Percentiles rank a stretch among this genome's conserved stretches.
These are phyloP conservation scores for Podospora conica DNA, from an alignment of 495 filamentous ascomycete species.

Conservation along the genomic window DNA sequence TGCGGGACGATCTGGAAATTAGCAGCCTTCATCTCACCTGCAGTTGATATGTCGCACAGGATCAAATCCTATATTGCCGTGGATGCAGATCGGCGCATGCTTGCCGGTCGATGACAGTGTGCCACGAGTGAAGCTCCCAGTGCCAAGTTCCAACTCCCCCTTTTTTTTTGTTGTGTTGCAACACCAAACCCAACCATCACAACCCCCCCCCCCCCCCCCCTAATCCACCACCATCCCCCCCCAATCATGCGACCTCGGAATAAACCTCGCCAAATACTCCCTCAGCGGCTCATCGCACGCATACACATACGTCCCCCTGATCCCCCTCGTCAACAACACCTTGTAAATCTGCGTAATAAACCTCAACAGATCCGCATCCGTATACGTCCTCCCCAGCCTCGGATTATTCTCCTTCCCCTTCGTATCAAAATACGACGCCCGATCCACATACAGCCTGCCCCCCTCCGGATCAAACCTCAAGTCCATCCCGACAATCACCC, in stretches of 20 bases:
- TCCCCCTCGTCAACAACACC: neutral
- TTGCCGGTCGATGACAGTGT: too few relatives aligned
- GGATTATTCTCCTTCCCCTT: slow-evolving; percentile 1
- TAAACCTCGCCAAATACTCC: neutral
- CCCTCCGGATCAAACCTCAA: neutral
- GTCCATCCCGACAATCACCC: neutral
- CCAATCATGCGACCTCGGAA: neutral
- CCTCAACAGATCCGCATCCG: neutral
- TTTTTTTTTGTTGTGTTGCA: too few relatives aligned
- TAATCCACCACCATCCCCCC: too few relatives aligned
- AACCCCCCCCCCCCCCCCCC: too few relatives aligned
- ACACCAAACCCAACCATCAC: too few relatives aligned
- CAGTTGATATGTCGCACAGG: too few relatives aligned
- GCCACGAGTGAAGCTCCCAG: too few relatives aligned
- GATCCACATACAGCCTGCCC: neutral
- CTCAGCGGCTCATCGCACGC: neutral
- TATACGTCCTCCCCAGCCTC: neutral
- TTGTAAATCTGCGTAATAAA: neutral
- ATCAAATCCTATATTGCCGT: too few relatives aligned
- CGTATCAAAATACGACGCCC: slow-evolving; percentile 1
- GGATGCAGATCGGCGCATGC: too few relatives aligned
- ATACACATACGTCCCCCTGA: neutral
- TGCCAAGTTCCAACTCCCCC: too few relatives aligned
- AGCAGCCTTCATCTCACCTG: too few relatives aligned
- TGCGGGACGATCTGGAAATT: too few relatives aligned